A percentile compares a stretch with the other conserved stretches of the same genome.
Evolutionary conservation across 2,329 filamentous ascomycete genomes (phyloP).

Genomic region (Podosphaera fusca): DNA sequence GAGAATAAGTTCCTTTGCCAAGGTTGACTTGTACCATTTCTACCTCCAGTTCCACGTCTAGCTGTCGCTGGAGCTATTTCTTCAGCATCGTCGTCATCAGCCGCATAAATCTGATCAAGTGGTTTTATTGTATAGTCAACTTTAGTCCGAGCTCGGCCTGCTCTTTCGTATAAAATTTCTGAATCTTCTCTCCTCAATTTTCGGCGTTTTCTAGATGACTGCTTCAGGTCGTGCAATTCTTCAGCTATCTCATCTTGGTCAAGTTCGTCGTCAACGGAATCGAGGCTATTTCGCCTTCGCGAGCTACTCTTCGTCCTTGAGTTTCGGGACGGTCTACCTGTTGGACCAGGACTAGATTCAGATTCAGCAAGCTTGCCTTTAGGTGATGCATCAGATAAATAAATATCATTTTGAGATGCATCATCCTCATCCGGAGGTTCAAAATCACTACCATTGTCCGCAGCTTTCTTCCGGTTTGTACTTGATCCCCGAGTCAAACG

Average conservation of each 20-base stretch:
- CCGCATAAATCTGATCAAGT: conserved; percentile 42
- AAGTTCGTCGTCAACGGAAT: conserved; percentile 32
- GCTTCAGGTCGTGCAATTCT: conserved; percentile 37
- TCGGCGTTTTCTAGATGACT: conserved; percentile 21
- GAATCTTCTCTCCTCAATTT: conserved; percentile 24
- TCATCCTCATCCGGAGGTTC: conserved; percentile 13
- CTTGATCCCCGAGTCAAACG: conserved; percentile 12
- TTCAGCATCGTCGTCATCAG: conserved; percentile 42
- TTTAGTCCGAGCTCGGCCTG: conserved; percentile 34
- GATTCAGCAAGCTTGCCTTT: conserved; percentile 23
- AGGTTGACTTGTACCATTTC: conserved; percentile 19
- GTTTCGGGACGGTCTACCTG: conserved; percentile 22
- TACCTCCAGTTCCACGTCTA: conserved; percentile 37
- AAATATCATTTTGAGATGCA: conserved; percentile 29
- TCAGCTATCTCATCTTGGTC: conserved; percentile 42
- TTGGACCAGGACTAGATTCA: conserved; percentile 25
- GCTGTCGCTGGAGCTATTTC: conserved; percentile 43
- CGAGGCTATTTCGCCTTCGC: conserved; percentile 22
- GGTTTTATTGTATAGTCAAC: conserved; percentile 77
- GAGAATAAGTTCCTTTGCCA: conserved; percentile 74
- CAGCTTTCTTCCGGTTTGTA: conserved; percentile 10
- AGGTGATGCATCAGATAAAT: conserved; percentile 17
- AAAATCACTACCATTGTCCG: conserved; percentile 16
- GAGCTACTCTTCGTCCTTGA: conserved; percentile 22
- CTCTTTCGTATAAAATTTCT: conserved; percentile 35